Evolutionary conservation across 306 rosid genomes (phyloP), one percentile per base, ranked within the genome.

Genomic region (Prunus fruticosa): DNA sequence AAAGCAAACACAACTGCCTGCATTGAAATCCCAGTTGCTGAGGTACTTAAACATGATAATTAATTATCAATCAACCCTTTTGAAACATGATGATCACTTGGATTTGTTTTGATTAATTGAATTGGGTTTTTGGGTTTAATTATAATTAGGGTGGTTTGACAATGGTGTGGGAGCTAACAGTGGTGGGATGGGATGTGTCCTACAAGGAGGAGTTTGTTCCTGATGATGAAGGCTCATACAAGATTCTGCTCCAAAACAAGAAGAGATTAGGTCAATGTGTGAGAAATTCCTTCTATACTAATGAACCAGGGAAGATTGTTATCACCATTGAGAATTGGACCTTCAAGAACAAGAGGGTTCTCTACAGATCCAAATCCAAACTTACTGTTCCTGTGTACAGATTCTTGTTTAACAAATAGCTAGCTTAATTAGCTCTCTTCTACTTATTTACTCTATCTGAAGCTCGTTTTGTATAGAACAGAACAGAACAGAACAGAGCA

Each of bases 141-240:
- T 30, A 3, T 34, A 12, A 38, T 8, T 69, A 94, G 97, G 62
- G 75, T 56, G 97, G 96, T 27, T 89, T 85, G 71, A 95, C 99
- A 56, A 9, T 95, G 73, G 87, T 75, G 58, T 95, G 99, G 99
- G 99, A 92, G 58, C 77, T 87, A 13, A 84, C 91, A 5, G 96
- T 92, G 79, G 84, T 81, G 67, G 97, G 99, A 76, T 92, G 97
- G 96, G 98, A 92, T 6, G 97, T 95, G 32, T 9, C 65, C 8
- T 95, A 89, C 87, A 95, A 89, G 80, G 99, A 95, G 79, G 97
- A 95, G 85, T 95, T 95, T 57, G 64, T 95, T 25, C 97, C 97
- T 15, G 87, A 92, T 30, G 99, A 92, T 69, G 99, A 95, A 87
- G 88, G 97, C 1, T 92, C 97, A 22, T 92, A 95, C 84, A 87